phyloP scores from a whole-genome alignment of 768 basidiomycete genomes.

The Naganishia kalamii region DNA sequence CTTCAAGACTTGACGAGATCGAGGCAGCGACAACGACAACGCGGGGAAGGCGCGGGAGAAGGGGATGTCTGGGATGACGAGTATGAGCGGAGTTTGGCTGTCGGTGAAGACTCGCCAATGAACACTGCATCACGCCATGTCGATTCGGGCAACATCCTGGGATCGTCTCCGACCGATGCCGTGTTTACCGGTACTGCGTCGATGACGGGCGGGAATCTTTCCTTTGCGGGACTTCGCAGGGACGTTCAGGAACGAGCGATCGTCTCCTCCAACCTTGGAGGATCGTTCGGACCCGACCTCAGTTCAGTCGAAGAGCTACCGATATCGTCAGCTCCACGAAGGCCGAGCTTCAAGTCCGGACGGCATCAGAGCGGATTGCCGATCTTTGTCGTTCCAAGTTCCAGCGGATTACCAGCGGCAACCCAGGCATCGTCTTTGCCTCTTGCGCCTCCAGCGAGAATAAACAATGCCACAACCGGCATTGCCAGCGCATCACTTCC shows the following conservation, averaged over 20 bases:
- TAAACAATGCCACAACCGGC: neutral
- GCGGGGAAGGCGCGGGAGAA: slow-evolving; percentile 5
- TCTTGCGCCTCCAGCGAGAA: neutral
- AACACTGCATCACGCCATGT: neutral
- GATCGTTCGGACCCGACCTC: neutral
- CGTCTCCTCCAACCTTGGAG: neutral
- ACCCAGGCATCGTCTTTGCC: neutral
- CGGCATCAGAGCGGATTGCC: slow-evolving; percentile 19
- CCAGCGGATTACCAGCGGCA: neutral
- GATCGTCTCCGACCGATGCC: neutral
- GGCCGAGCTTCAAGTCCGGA: slow-evolving; percentile 18
- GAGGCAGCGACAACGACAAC: neutral
- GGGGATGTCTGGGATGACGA: slow-evolving; percentile 23
- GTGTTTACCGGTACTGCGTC: neutral
- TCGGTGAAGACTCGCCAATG: neutral
- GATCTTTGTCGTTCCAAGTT: slow-evolving; percentile 16
- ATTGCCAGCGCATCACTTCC: slow-evolving; percentile 13
- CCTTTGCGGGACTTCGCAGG: neutral
- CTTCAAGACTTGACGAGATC: neutral
- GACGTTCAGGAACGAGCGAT: slow-evolving; percentile 14
- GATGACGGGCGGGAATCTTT: neutral
- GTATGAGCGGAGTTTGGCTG: slow-evolving; percentile 16
- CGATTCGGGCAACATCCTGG: neutral
- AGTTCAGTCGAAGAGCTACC: neutral
- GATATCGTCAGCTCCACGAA: neutral